Percentiles rank a stretch among this genome's conserved stretches.
phyloP scores from a whole-genome alignment of 306 rosid genomes.

The Lupinus albus region DNA sequence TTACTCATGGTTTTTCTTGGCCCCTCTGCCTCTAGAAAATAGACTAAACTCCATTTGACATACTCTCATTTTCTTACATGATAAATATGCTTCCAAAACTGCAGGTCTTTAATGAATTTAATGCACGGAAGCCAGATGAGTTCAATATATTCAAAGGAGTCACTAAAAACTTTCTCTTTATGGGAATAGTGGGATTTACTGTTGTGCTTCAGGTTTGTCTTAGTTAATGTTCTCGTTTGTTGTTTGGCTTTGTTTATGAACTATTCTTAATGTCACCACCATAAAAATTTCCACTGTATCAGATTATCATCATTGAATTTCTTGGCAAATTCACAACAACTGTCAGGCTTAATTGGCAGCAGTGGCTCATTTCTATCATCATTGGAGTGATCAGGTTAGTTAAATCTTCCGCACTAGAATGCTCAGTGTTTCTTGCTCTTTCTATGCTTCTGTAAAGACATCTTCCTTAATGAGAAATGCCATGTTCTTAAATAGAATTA shows the following conservation, averaged over 20 bases:
- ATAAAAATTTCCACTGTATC: conserved; percentile 23
- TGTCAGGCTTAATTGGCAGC: conserved; percentile 74
- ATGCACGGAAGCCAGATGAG: conserved; percentile 96
- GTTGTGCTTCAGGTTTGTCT: conserved; percentile 82
- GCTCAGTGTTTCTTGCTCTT: conserved; percentile 8
- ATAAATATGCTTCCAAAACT: conserved; percentile 36
- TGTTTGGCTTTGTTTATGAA: conserved; percentile 15
- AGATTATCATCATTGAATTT: conserved; percentile 77
- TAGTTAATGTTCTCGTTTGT: neutral
- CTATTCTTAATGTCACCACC: neutral
- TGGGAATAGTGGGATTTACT: conserved; percentile 75
- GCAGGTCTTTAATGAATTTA: conserved; percentile 93
- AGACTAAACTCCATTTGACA: too few relatives aligned
- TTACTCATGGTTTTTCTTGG: too few relatives aligned
- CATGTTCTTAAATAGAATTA: neutral
- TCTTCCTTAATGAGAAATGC: conserved; percentile 20
- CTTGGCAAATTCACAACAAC: conserved; percentile 87
- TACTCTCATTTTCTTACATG: too few relatives aligned
- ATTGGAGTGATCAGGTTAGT: conserved; percentile 76
- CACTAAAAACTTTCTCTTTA: conserved; percentile 69
- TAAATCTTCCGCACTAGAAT: neutral
- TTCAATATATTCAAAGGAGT: conserved; percentile 78
- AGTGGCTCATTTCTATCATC: conserved; percentile 67
- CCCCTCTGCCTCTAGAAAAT: too few relatives aligned
- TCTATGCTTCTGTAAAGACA: neutral